phyloP scores from a whole-genome alignment of 495 filamentous ascomycete genomes.

The Penicillium salamii region DNA sequence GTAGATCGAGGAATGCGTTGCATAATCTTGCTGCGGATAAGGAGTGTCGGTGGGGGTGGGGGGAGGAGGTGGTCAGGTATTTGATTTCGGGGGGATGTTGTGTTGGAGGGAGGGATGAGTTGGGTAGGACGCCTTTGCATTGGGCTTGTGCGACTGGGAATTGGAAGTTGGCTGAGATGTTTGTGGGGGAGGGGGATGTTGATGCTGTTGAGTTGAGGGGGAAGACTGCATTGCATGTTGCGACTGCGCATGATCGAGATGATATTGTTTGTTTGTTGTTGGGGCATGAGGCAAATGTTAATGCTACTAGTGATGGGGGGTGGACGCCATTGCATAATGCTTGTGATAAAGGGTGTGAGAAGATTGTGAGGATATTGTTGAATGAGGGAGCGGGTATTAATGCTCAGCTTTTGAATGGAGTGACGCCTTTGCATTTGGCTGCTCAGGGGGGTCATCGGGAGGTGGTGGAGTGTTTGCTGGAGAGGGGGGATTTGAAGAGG shows the following conservation, averaged over 20 bases:
- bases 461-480: conserved; percentile 53
- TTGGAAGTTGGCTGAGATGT: conserved; percentile 48
- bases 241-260: conserved; percentile 49
- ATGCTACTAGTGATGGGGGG: conserved; percentile 55
- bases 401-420: conserved; percentile 52
- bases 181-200: conserved; percentile 50
- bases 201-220: conserved; percentile 54
- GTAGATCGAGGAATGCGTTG: conserved; percentile 39
- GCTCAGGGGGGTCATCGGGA: conserved; percentile 60
- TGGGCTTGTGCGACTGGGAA: conserved; percentile 66
- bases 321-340: conserved; percentile 68
- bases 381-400: conserved; percentile 54
- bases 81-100: conserved; percentile 41
- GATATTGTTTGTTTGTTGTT: conserved; percentile 58
- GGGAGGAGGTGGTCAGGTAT: conserved; percentile 45
- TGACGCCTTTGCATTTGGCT: conserved; percentile 60
- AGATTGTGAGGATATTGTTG: conserved; percentile 49
- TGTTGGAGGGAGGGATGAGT: conserved; percentile 41
- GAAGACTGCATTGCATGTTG: conserved; percentile 61
- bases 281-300: conserved; percentile 47
- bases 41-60: conserved; percentile 45
- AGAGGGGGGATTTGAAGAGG: conserved; percentile 43
- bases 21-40: conserved; percentile 59
- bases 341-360: conserved; percentile 51
- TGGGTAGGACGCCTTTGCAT: conserved; percentile 57